These are phyloP conservation scores for Colletotrichum chlorophyti DNA, from an alignment of 2,329 filamentous ascomycete species.

Conservation along the genomic window DNA sequence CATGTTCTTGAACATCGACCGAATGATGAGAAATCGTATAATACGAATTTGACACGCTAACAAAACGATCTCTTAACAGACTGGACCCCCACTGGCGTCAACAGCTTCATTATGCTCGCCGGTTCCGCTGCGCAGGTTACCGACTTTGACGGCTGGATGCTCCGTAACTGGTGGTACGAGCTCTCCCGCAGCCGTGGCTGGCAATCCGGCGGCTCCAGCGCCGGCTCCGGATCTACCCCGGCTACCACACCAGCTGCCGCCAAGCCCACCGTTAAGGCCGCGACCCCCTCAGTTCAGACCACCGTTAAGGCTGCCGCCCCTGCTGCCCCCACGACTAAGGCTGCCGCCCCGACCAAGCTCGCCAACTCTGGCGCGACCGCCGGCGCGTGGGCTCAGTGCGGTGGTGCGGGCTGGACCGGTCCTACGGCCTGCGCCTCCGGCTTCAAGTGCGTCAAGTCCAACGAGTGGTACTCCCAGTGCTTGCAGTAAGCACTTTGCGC, in stretches of 20 bases:
- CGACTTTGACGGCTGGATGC: slow-evolving; percentile 58
- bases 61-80: slow-evolving; percentile 35
- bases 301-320: background rate
- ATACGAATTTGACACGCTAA: background rate
- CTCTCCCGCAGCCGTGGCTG: slow-evolving; percentile 39
- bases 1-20: too few relatives aligned
- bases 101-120: slow-evolving; percentile 53
- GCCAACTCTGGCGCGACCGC: slow-evolving; percentile 11
- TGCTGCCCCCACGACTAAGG: background rate
- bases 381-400: slow-evolving; percentile 35
- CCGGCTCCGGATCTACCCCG: background rate
- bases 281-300: background rate
- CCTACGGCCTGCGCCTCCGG: slow-evolving; percentile 34
- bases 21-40: background rate
- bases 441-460: slow-evolving; percentile 33
- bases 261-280: background rate
- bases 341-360: slow-evolving; percentile 1
- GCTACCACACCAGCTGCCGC: background rate
- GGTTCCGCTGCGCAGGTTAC: slow-evolving; percentile 49
- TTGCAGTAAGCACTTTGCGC: too few relatives aligned
- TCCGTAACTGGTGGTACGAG: slow-evolving; percentile 52
- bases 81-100: slow-evolving; percentile 49
- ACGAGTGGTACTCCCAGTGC: slow-evolving; percentile 40
- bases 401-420: slow-evolving; percentile 34
- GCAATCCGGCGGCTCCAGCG: slow-evolving; percentile 27